Base-by-base conservation (phyloP, 2,329 filamentous ascomycete species). In the Sporothrix protearum region DNA sequence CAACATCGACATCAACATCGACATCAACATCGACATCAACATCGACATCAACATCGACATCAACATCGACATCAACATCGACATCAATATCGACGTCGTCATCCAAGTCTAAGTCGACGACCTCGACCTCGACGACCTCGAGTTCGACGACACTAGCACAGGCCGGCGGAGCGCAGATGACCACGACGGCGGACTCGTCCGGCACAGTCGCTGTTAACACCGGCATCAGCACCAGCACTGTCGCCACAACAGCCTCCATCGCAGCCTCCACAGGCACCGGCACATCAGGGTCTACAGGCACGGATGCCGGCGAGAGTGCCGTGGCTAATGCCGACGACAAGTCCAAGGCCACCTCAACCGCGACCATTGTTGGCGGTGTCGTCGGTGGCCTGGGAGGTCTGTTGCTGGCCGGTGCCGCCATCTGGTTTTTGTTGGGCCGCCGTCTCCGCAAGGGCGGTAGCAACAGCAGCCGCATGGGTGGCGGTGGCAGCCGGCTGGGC, bases 281-380 rank as follows among this genome's bases (percentile, higher is more conserved):
- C 25, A 19, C 49, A n/a, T 12, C 70, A 5, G 49, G 57, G 6
- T 57, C 51, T 3, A 49, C 64, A 14, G 39, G 63, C 25, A 67
- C 72, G 16, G 70, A 49, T 22, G 67, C 72, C 28, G 72, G 61
- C 19, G 69, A 72, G 39, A 64, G 72, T 39, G 67, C 70, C 39
- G 71, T 57, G 1, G 73, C 73, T 19, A 69, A 33, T 25, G 47
- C 73, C n/a, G 55, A 42, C 70, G 57, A 55, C 55, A 73, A 70
- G 14, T 68, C 69, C 68, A 49, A 63, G 53, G 71, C 71, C 39
- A 77, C 81, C 0, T 80, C 81, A 9, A 80, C 80, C 1, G 80
- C 80, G 49, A 80, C 84, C 47, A 80, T 86, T 30, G 83, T 84
- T 3, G 86, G 85, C 59, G 81, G 84, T 7, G 79, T 85, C 2